phyloP scores from a whole-genome alignment of 2,329 filamentous ascomycete species.

The Emericellopsis atlantica region DNA sequence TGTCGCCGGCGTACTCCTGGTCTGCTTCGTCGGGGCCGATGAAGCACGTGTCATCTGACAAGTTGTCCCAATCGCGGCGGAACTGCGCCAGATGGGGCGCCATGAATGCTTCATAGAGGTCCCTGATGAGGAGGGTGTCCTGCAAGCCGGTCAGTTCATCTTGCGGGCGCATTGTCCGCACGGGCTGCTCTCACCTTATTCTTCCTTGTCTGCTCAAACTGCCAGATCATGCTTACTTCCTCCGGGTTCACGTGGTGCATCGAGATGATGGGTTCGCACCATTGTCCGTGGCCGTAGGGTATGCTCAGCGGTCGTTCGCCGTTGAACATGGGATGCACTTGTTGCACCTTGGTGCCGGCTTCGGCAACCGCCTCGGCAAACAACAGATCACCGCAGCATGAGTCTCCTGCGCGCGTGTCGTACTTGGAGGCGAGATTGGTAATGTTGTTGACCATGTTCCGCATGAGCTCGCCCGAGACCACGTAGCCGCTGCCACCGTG shows the following conservation, averaged over 20 bases:
- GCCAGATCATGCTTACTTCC: conserved; percentile 38
- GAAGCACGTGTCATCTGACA: conserved; percentile 34
- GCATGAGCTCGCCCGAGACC: conserved; percentile 38
- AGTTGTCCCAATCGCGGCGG: conserved; percentile 39
- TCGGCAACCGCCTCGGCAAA: conserved; percentile 34
- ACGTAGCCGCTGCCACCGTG: conserved; percentile 47
- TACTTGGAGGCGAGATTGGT: conserved; percentile 30
- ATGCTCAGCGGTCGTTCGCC: conserved; percentile 40
- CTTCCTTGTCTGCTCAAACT: conserved; percentile 36
- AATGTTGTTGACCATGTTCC: conserved; percentile 29
- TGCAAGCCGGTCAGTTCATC: conserved; percentile 8
- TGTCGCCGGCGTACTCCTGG: conserved; percentile 17
- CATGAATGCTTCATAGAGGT: conserved; percentile 36
- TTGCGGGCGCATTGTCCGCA: not conserved
- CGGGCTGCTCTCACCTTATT: conserved; percentile 18
- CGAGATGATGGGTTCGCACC: conserved; percentile 44
- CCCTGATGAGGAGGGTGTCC: conserved; percentile 30
- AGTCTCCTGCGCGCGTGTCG: conserved; percentile 26
- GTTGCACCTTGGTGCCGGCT: conserved; percentile 25
- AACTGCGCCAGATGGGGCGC: conserved; percentile 25
- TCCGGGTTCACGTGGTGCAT: conserved; percentile 43
- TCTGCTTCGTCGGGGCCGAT: conserved; percentile 22
- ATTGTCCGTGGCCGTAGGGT: conserved; percentile 32
- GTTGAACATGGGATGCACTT: conserved; percentile 40
- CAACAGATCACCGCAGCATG: conserved; percentile 40